A percentile compares a stretch with the other conserved stretches of the same genome.
phyloP scores from a whole-genome alignment of 169 alveolate genomes.

The Prorocentrum cordatum region DNA sequence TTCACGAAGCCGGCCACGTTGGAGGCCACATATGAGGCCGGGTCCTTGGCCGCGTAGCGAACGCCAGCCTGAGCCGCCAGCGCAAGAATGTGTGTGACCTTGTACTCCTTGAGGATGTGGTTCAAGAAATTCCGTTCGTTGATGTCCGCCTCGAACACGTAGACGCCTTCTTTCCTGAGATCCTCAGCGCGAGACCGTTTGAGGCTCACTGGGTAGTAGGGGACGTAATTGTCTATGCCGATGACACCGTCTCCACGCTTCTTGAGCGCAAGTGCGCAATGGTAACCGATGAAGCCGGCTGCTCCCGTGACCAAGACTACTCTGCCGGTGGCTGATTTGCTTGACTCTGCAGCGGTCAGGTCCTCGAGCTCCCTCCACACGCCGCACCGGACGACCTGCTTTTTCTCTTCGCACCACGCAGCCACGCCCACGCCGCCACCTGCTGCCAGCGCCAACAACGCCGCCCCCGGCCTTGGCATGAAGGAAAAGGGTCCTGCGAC shows the following conservation, averaged over 20 bases:
- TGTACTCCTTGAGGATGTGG: conserved; percentile 59
- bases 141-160: conserved; percentile 32
- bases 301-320: conserved; percentile 71
- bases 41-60: conserved; percentile 68
- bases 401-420: too few species aligned
- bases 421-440: too few species aligned
- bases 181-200: conserved; percentile 19
- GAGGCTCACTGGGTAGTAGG: conserved; percentile 49
- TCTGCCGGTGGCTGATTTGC: conserved; percentile 11
- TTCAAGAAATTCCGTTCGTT: conserved; percentile 13
- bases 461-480: too few species aligned
- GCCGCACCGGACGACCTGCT: too few species aligned
- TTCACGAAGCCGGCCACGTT: conserved; percentile 34
- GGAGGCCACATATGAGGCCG: conserved; percentile 47
- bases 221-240: conserved; percentile 52
- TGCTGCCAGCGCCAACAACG: too few species aligned
- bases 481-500: too few species aligned
- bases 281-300: conserved; percentile 71
- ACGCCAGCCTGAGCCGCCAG: conserved; percentile 74
- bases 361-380: too few species aligned
- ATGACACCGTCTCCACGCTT: conserved; percentile 25
- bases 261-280: background rate
- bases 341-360: too few species aligned
- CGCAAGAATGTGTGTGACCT: conserved; percentile 29
- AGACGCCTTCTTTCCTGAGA: conserved; percentile 13